phyloP scores from a whole-genome alignment of 345 rosid genomes.

The Tarenaya hassleriana region DNA sequence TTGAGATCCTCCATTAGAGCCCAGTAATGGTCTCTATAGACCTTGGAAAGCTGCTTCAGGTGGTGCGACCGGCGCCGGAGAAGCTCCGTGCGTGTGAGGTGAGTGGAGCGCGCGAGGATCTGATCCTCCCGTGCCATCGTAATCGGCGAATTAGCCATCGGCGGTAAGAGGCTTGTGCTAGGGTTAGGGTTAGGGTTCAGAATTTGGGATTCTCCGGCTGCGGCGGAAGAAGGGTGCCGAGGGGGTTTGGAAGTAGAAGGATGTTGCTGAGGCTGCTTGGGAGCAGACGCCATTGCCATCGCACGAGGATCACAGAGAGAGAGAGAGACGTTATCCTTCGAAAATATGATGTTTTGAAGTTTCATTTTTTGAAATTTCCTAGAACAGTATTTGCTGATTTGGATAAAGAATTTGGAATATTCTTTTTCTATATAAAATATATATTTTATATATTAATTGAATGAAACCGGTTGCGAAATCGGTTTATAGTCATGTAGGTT shows the following conservation, averaged over 20 bases:
- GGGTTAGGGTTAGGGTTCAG: slow-evolving; percentile 31
- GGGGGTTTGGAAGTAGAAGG: slow-evolving; percentile 37
- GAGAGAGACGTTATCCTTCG: too few species aligned
- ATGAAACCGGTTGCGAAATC: too few species aligned
- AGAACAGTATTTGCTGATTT: too few species aligned
- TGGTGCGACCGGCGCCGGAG: slow-evolving; percentile 57
- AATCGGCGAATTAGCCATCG: slow-evolving; percentile 24
- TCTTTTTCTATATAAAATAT: too few species aligned
- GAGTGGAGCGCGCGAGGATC: slow-evolving; percentile 50
- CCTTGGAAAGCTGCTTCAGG: slow-evolving; percentile 53
- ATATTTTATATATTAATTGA: too few species aligned
- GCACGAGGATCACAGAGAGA: slow-evolving; percentile 3
- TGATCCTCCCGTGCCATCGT: slow-evolving; percentile 34
- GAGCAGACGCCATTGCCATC: slow-evolving; percentile 31
- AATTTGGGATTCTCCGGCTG: slow-evolving; percentile 18
- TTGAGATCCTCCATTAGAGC: slow-evolving; percentile 59
- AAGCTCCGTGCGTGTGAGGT: slow-evolving; percentile 67
- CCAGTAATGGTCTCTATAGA: slow-evolving; percentile 68
- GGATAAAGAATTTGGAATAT: too few species aligned
- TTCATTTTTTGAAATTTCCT: too few species aligned
- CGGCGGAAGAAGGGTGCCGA: slow-evolving; percentile 23
- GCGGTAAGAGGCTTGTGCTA: slow-evolving; percentile 16
- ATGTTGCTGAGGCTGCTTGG: slow-evolving; percentile 20
- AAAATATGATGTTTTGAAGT: too few species aligned
- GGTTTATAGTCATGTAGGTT: too few species aligned